Conservation (phyloP, 495 filamentous ascomycete species). For the Penicillium coprophilum region DNA sequence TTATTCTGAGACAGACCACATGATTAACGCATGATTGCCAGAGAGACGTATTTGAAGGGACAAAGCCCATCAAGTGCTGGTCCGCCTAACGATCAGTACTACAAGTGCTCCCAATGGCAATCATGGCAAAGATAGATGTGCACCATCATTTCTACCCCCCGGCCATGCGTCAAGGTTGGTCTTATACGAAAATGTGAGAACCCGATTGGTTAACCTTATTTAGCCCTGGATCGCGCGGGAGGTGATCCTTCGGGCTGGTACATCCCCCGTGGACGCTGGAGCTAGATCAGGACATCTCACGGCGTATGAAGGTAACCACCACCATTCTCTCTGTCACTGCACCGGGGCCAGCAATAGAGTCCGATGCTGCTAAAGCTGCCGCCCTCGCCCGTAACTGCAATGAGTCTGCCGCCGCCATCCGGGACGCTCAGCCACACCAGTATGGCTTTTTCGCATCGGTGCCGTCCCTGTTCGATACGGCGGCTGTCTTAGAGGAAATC, state of each 20-base stretch:
- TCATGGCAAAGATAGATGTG: not conserved
- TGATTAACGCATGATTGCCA: too few species aligned
- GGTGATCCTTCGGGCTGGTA: not conserved
- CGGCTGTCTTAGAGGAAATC: slow-evolving; percentile 37
- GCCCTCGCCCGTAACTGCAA: slow-evolving; percentile 8
- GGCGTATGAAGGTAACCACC: not conserved
- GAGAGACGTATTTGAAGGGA: not conserved
- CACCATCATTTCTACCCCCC: not conserved
- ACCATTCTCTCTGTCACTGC: not conserved
- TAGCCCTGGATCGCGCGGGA: not conserved
- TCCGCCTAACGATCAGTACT: not conserved
- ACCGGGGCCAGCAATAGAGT: not conserved
- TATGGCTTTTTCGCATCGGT: slow-evolving; percentile 47
- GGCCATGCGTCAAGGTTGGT: not conserved
- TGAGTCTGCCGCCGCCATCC: not conserved
- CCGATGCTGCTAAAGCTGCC: not conserved
- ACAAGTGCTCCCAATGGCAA: not conserved
- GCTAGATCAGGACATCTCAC: not conserved
- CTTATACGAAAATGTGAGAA: not conserved
- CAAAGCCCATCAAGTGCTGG: not conserved
- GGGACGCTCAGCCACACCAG: not conserved
- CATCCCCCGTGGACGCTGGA: not conserved
- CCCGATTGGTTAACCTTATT: not conserved
- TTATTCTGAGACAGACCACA: too few species aligned
- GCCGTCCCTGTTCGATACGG: slow-evolving; percentile 37